Conservation (phyloP, 2,329 filamentous ascomycete species). For the Paracorniculantispora psalliotae region DNA sequence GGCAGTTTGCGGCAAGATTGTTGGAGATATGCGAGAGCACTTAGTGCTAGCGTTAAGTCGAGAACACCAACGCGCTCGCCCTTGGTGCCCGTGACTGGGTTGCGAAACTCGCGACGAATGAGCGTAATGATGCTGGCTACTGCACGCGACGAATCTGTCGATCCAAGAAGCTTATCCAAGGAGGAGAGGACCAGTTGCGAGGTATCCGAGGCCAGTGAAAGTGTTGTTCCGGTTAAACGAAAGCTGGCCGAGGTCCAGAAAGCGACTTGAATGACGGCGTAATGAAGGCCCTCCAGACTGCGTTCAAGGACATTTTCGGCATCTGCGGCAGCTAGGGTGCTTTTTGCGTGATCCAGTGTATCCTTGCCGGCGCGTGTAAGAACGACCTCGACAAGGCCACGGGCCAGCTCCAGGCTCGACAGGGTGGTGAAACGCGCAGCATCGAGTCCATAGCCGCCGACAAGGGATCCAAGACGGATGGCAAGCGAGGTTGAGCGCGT, state of each 20-base stretch:
- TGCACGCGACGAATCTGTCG: constrained; percentile 63
- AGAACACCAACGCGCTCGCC: constrained; percentile 56
- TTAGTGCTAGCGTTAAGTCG: constrained; percentile 57
- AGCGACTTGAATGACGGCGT: constrained; percentile 52
- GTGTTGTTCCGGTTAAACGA: constrained; percentile 50
- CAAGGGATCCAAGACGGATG: constrained; percentile 47
- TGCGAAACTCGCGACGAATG: constrained; percentile 59
- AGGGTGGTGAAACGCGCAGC: constrained; percentile 52
- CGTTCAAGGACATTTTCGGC: constrained; percentile 53
- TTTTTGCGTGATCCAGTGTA: constrained; percentile 38
- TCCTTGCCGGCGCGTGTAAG: constrained; percentile 49
- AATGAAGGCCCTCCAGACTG: constrained; percentile 52
- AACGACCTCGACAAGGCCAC: constrained; percentile 50
- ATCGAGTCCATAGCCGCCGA: constrained; percentile 47
- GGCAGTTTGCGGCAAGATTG: constrained; percentile 48
- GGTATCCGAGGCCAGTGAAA: constrained; percentile 50
- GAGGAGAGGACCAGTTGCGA: constrained; percentile 54
- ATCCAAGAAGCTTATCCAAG: constrained; percentile 61
- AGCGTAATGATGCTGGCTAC: constrained; percentile 63
- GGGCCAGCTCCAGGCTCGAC: constrained; percentile 52
- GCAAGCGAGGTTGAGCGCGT: constrained; percentile 56
- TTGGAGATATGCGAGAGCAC: constrained; percentile 58
- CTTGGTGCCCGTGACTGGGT: constrained; percentile 53
- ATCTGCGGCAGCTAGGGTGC: constrained; percentile 45
- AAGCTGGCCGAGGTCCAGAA: constrained; percentile 60